A percentile compares a stretch with the other conserved stretches of the same genome.
These are phyloP conservation scores for Globisporangium radiosum DNA, from an alignment of 352 stramenopile species.

Conservation along the genomic window DNA sequence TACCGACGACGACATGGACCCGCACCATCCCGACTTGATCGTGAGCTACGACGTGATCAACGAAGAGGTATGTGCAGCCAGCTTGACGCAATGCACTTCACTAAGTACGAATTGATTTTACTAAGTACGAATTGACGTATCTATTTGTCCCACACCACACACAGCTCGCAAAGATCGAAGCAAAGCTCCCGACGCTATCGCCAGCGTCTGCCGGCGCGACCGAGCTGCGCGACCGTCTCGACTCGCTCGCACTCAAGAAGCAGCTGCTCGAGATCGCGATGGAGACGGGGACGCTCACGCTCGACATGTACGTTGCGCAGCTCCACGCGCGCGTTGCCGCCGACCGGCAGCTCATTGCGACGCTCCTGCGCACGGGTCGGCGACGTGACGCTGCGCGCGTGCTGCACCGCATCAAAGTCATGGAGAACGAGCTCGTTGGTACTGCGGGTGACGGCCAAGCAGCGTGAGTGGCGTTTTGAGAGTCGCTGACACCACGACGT, in stretches of 20 bases:
- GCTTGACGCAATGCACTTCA: neutral
- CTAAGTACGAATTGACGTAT: neutral
- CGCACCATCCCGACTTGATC: constrained; percentile 65
- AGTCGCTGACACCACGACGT: too few species aligned
- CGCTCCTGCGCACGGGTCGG: constrained; percentile 32
- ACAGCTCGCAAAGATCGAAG: constrained; percentile 62
- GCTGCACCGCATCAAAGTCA: constrained; percentile 66
- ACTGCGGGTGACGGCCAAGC: constrained; percentile 13
- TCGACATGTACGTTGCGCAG: constrained; percentile 58
- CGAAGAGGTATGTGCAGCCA: constrained; percentile 38
- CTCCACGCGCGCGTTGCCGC: constrained; percentile 40
- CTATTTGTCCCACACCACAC: neutral
- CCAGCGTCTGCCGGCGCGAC: constrained; percentile 18
- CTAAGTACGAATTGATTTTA: too few species aligned
- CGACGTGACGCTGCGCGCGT: constrained; percentile 61
- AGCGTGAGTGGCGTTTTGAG: constrained; percentile 4
- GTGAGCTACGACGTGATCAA: constrained; percentile 84
- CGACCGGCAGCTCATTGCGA: constrained; percentile 42
- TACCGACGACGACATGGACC: constrained; percentile 23
- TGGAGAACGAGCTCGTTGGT: constrained; percentile 67
- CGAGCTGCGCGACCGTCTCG: constrained; percentile 47
- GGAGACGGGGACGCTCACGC: constrained; percentile 68
- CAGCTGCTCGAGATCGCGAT: constrained; percentile 82
- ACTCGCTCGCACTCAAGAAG: constrained; percentile 70
- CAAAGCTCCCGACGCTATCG: constrained; percentile 32